A percentile compares a stretch with the other conserved stretches of the same genome.
phyloP scores from a whole-genome alignment of 1,284 basidiomycete species.

The Cystobasidiaceae sp. region DNA sequence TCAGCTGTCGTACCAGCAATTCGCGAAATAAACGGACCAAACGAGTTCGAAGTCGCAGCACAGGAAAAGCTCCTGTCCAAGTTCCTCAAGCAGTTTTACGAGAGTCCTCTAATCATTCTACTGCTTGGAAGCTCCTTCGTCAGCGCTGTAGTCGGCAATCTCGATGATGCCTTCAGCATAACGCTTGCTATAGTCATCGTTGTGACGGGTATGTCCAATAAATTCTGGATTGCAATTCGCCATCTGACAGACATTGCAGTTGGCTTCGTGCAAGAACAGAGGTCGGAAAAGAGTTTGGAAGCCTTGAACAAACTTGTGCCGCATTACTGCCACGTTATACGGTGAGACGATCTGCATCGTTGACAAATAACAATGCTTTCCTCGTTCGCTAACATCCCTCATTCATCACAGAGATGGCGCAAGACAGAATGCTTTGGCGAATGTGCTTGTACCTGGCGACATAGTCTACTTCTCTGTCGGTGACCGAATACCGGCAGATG shows the following conservation, averaged over 20 bases:
- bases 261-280: slow-evolving; percentile 89
- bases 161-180: slow-evolving; percentile 90
- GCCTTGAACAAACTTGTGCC: slow-evolving; percentile 94
- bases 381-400: neutral
- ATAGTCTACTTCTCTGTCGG: slow-evolving; percentile 77
- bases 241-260: slow-evolving; percentile 53
- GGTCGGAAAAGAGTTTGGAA: slow-evolving; percentile 90
- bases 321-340: slow-evolving; percentile 86
- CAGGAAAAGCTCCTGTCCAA: slow-evolving; percentile 76
- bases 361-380: slow-evolving; percentile 20
- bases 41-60: slow-evolving; percentile 84
- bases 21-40: slow-evolving; percentile 70
- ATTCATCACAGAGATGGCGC: slow-evolving; percentile 58
- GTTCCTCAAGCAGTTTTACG: slow-evolving; percentile 88
- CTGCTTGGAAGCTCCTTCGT: slow-evolving; percentile 81
- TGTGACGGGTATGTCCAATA: slow-evolving; percentile 72
- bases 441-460: slow-evolving; percentile 92
- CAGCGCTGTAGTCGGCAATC: slow-evolving; percentile 83
- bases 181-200: slow-evolving; percentile 90
- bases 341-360: slow-evolving; percentile 51
- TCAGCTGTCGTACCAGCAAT: slow-evolving; percentile 62
- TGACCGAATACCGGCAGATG: slow-evolving; percentile 91
- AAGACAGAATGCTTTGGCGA: slow-evolving; percentile 74
- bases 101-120: slow-evolving; percentile 84
- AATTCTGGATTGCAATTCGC: neutral